Conservation (phyloP, 2,329 filamentous ascomycete species). For the Fusarium sublunatum region DNA sequence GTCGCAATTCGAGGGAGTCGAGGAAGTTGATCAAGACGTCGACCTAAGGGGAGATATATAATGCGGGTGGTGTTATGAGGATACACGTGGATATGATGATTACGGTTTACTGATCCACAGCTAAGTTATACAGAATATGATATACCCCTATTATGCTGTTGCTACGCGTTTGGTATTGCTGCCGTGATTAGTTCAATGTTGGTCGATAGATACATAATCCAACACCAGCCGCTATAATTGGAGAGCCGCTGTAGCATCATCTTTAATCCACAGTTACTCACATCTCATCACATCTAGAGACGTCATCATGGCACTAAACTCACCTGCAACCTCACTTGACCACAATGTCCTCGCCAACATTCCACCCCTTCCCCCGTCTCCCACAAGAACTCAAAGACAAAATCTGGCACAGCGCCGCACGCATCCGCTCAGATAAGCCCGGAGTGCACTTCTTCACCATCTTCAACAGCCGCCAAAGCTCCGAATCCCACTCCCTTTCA, state of each 20-base stretch:
- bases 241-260: too few species aligned
- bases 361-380: constrained; percentile 4
- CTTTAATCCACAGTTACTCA: too few species aligned
- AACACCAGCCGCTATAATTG: too few species aligned
- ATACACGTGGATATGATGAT: constrained; percentile 25
- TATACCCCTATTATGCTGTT: not conserved
- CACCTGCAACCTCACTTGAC: too few species aligned
- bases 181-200: too few species aligned
- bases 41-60: constrained; percentile 1
- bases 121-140: constrained; percentile 18
- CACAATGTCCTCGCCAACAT: not conserved
- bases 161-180: too few species aligned
- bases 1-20: constrained; percentile 19
- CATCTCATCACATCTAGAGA: too few species aligned
- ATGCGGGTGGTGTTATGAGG: not conserved
- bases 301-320: too few species aligned
- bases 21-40: constrained; percentile 28
- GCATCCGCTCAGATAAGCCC: not conserved
- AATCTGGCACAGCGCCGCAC: not conserved
- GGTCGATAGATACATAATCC: too few species aligned
- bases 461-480: not conserved
- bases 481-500: not conserved
- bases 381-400: not conserved
- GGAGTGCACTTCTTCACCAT: constrained; percentile 7
- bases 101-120: constrained; percentile 12